A percentile compares a stretch with the other conserved stretches of the same genome.
Conservation (phyloP, 371 early-diverging fungal species). For the Sporodiniella umbellata region DNA sequence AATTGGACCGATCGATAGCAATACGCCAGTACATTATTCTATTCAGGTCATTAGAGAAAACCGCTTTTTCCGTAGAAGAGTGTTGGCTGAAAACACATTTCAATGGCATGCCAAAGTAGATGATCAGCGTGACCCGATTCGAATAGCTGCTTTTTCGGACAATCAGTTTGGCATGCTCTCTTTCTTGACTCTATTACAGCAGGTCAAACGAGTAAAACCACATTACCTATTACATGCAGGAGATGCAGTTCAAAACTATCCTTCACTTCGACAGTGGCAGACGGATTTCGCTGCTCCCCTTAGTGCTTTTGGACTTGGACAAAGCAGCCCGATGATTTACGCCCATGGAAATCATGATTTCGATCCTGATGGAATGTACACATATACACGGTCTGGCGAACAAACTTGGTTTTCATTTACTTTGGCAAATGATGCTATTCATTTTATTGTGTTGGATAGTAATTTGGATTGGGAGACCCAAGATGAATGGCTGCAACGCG, state of each 20-base stretch:
- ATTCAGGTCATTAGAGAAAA: neutral
- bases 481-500: slow-evolving; percentile 58
- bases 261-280: slow-evolving; percentile 67
- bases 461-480: slow-evolving; percentile 63
- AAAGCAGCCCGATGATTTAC: slow-evolving; percentile 64
- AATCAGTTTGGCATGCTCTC: slow-evolving; percentile 59
- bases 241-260: slow-evolving; percentile 63
- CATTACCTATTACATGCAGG: slow-evolving; percentile 64
- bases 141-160: slow-evolving; percentile 58
- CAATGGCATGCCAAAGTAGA: slow-evolving; percentile 36
- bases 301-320: slow-evolving; percentile 50
- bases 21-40: slow-evolving; percentile 6
- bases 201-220: slow-evolving; percentile 35
- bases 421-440: slow-evolving; percentile 53
- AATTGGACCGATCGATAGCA: slow-evolving; percentile 37
- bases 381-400: slow-evolving; percentile 35
- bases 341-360: slow-evolving; percentile 79
- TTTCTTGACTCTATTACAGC: slow-evolving; percentile 46
- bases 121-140: slow-evolving; percentile 31
- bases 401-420: slow-evolving; percentile 60
- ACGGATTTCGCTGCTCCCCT: slow-evolving; percentile 69
- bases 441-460: slow-evolving; percentile 70
- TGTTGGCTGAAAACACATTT: slow-evolving; percentile 26
- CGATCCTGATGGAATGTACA: slow-evolving; percentile 46
- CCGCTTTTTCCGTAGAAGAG: slow-evolving; percentile 11